Base-by-base conservation (phyloP, 495 filamentous ascomycete genomes). In the Astrothelium subdiscretum region DNA sequence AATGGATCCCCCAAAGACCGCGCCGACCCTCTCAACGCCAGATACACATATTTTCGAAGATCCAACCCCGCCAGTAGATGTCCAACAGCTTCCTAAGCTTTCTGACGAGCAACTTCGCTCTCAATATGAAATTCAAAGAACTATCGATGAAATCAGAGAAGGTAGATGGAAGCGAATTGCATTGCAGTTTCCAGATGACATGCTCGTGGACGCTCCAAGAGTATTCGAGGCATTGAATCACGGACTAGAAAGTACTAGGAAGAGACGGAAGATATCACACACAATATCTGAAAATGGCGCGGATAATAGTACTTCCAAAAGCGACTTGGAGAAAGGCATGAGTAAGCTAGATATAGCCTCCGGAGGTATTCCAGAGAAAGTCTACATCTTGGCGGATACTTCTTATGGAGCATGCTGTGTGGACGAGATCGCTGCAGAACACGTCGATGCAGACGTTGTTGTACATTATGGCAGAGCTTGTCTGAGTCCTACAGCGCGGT, bases 361-460 rank as follows among this genome's bases (percentile, higher is more conserved):
- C 5, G 57, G 22, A 35, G 57, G 22, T 15, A 4, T 35, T 59
- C 35, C 57, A 27, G 77, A 79, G 43, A 83, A 80, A 65, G 78
- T 96, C 29, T 94, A 86, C 67, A 95, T 99, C 64, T 80, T 99
- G 42, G 94, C 87, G 32, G 94, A 99, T 72, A 97, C 94, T 10
- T 96, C 92, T 1, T 99, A 97, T 74, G 92, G 94, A 51, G 83
- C 92, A 3, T 99, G 94, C 76, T 99, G 94, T 71, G 91, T 97
- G 58, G 94, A 99, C 65, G 94, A 99, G 73, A 87, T 97, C 52
- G 95, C 94, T 1, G 94, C 95, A 18, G 92, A 97, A 69, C 95
- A 99, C 73, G 87, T 89, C 31, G 79, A 90, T 68, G 92, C 94
- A 5, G 87, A 97, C 59, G 90, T 88, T 3, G 87, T 97, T 3